These are phyloP conservation scores for Fusarium graminum DNA, from an alignment of 2,329 filamentous ascomycete genomes.

Conservation along the genomic window DNA sequence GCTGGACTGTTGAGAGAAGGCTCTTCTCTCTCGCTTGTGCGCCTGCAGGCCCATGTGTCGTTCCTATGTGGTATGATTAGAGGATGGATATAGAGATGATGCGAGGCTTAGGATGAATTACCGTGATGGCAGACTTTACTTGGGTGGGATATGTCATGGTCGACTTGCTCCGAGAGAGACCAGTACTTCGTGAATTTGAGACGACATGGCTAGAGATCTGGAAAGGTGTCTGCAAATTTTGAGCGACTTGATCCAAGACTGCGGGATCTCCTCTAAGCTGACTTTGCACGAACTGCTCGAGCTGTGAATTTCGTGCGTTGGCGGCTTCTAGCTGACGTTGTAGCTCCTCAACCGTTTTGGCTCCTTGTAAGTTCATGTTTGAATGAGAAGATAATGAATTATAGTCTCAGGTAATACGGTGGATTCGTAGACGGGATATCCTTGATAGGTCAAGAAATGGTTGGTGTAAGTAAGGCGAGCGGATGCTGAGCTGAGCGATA, in stretches of 20 bases:
- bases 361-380: conserved; percentile 48
- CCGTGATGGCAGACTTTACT: conserved; percentile 40
- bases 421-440: conserved; percentile 26
- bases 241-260: conserved; percentile 36
- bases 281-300: conserved; percentile 43
- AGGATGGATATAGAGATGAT: conserved; percentile 11
- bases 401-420: conserved; percentile 13
- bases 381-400: conserved; percentile 19
- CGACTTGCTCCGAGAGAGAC: conserved; percentile 49
- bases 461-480: conserved; percentile 39
- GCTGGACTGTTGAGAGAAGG: conserved; percentile 50
- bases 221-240: conserved; percentile 34
- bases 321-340: conserved; percentile 46
- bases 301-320: conserved; percentile 42
- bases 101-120: conserved; percentile 32
- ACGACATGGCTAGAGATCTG: conserved; percentile 40
- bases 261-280: conserved; percentile 39
- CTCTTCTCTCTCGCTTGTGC: conserved; percentile 42
- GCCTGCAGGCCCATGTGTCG: conserved; percentile 33
- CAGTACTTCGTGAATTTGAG: conserved; percentile 41
- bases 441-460: conserved; percentile 22
- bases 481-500: conserved; percentile 24
- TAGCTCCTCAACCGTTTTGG: conserved; percentile 44
- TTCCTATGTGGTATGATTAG: conserved; percentile 39
- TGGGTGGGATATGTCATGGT: conserved; percentile 48